Evolutionary conservation across 2,329 filamentous ascomycete genomes (phyloP).

Genomic region (Arachnopeziza araneosa): DNA sequence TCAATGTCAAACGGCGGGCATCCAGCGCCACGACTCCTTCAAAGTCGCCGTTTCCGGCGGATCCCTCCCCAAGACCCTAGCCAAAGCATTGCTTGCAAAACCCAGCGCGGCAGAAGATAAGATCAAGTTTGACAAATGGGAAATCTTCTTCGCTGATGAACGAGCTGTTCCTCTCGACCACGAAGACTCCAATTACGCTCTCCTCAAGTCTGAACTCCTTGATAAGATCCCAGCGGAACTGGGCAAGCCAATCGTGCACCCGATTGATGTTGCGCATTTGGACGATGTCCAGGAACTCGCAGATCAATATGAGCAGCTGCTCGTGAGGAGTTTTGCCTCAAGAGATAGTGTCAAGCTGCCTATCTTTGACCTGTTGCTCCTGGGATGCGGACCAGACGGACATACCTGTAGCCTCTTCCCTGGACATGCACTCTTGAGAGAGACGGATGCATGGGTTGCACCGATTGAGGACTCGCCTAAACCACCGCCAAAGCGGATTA

Average conservation of each 20-base stretch:
- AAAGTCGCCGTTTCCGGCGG: constrained; percentile 91
- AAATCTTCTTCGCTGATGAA: constrained; percentile 98
- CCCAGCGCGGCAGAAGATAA: constrained; percentile 48
- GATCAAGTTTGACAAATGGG: constrained; percentile 80
- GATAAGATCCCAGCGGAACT: constrained; percentile 72
- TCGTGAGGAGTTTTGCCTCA: constrained; percentile 81
- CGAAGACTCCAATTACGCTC: constrained; percentile 87
- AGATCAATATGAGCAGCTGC: constrained; percentile 83
- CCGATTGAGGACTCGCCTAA: constrained; percentile 92
- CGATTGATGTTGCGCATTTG: constrained; percentile 63
- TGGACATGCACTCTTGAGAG: constrained; percentile 77
- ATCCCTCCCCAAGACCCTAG: constrained; percentile 83
- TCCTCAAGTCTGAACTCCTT: constrained; percentile 81
- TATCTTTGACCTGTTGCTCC: constrained; percentile 88
- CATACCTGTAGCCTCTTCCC: constrained; percentile 98
- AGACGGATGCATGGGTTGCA: constrained; percentile 86
- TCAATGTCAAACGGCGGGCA: constrained; percentile 70
- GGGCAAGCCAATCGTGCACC: constrained; percentile 63
- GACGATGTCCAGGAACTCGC: constrained; percentile 87
- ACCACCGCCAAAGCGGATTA: constrained; percentile 85
- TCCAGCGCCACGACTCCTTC: constrained; percentile 77
- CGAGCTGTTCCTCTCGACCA: constrained; percentile 89
- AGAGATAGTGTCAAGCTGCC: constrained; percentile 92
- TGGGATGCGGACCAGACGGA: constrained; percentile 92
- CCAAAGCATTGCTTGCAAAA: constrained; percentile 68